Percentiles rank a stretch among this genome's conserved stretches.
phyloP scores from a whole-genome alignment of 495 filamentous ascomycete genomes.

The Penicillium riverlandense region DNA sequence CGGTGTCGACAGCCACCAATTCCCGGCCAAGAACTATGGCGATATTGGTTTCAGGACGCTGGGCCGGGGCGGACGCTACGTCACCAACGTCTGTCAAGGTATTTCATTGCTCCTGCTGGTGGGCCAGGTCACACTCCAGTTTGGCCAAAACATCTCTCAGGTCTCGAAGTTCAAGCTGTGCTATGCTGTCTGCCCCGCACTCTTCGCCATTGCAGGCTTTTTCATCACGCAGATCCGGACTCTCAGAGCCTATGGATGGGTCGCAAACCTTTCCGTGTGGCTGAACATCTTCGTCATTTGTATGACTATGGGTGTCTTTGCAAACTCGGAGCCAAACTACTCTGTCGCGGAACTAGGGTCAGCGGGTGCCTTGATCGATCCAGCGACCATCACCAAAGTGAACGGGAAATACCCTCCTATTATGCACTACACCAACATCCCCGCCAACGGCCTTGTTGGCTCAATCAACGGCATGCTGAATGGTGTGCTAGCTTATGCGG shows the following conservation, averaged over 20 bases:
- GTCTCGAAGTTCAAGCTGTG: constrained; percentile 38
- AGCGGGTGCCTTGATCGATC: constrained; percentile 25
- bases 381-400: constrained; percentile 17
- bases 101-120: constrained; percentile 47
- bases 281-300: constrained; percentile 49
- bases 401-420: constrained; percentile 21
- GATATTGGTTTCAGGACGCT: constrained; percentile 53
- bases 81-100: constrained; percentile 47
- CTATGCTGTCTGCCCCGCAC: constrained; percentile 29
- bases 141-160: constrained; percentile 53
- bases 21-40: constrained; percentile 51
- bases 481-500: constrained; percentile 54
- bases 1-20: constrained; percentile 49
- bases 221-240: constrained; percentile 40
- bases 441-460: constrained; percentile 22
- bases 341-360: constrained; percentile 24
- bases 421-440: constrained; percentile 23
- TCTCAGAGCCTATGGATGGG: constrained; percentile 47
- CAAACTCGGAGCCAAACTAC: constrained; percentile 40
- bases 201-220: constrained; percentile 33
- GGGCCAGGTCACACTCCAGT: constrained; percentile 46
- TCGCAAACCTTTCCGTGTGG: constrained; percentile 45
- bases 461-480: constrained; percentile 51
- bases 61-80: constrained; percentile 42
- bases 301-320: constrained; percentile 45